These are phyloP conservation scores for Nicotiana benthamiana DNA, from an alignment of 257 asterid genomes.

Conservation along the genomic window DNA sequence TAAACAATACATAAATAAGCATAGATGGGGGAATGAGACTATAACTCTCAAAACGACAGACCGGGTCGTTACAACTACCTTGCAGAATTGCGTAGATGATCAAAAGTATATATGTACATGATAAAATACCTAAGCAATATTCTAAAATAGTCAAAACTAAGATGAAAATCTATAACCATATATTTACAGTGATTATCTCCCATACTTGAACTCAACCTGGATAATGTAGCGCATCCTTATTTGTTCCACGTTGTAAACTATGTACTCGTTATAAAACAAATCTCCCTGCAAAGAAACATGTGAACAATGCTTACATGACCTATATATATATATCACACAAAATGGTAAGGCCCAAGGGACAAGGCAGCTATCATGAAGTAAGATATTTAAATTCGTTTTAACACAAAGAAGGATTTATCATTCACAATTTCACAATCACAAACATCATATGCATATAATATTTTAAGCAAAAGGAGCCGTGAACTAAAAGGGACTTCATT, in stretches of 20 bases:
- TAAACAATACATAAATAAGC: no score
- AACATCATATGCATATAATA: not conserved
- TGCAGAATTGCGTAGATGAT: not conserved
- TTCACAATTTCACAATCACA: not conserved
- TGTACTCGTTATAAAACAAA: conserved; percentile 76
- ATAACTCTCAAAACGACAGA: no score
- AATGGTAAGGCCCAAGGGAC: not conserved
- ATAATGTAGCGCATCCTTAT: conserved; percentile 77
- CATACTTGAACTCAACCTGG: conserved; percentile 72
- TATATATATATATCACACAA: not conserved
- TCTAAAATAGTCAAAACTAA: not conserved
- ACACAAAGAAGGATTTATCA: not conserved
- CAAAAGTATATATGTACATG: not conserved
- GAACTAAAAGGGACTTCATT: not conserved
- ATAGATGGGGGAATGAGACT: no score
- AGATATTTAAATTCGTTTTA: not conserved
- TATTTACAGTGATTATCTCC: conserved; percentile 3
- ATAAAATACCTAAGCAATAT: not conserved
- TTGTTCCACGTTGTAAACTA: conserved; percentile 87
- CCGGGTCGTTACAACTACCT: no score
- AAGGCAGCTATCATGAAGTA: not conserved
- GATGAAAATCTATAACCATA: not conserved
- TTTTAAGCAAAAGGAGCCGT: not conserved
- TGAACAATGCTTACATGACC: not conserved
- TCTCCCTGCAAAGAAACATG: conserved; percentile 39